Evolutionary conservation across 2,329 filamentous ascomycete genomes (phyloP).

Genomic region (Cryoendolithus antarcticus): DNA sequence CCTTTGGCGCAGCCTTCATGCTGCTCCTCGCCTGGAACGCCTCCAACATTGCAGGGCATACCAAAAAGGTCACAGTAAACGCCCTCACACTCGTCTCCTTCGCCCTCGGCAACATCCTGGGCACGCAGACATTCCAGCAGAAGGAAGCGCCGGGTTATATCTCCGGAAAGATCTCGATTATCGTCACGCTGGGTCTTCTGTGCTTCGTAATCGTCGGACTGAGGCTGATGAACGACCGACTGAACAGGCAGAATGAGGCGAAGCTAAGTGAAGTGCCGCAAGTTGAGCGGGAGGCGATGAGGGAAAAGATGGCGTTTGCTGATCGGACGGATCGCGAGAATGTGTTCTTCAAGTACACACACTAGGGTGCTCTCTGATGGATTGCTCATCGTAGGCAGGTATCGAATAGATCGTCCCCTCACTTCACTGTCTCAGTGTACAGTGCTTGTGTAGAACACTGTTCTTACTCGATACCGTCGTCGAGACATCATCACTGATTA

Average conservation of each 20-base stretch:
- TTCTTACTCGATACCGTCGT: too few relatives aligned
- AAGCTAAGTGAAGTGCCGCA: conserved; percentile 17
- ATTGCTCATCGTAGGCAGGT: too few relatives aligned
- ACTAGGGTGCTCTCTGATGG: too few relatives aligned
- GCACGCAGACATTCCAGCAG: conserved; percentile 45
- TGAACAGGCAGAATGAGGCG: conserved; percentile 16
- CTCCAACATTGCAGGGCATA: conserved; percentile 48
- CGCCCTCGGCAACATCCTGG: conserved; percentile 43
- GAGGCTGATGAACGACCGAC: conserved; percentile 16
- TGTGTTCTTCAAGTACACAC: too few relatives aligned
- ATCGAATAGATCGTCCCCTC: too few relatives aligned
- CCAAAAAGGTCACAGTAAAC: conserved; percentile 47
- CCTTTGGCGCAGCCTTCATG: conserved; percentile 50
- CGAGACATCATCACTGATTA: too few relatives aligned
- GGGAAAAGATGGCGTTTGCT: conserved; percentile 17
- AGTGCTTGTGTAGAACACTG: too few relatives aligned
- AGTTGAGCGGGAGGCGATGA: conserved; percentile 6
- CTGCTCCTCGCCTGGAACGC: conserved; percentile 51
- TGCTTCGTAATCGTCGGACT: conserved; percentile 13
- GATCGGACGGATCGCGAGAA: conserved; percentile 8
- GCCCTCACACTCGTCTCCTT: conserved; percentile 41
- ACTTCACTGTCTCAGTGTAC: too few relatives aligned
- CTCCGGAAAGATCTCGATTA: conserved; percentile 51
- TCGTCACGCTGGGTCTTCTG: conserved; percentile 45
- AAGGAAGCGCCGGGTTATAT: conserved; percentile 48